Base-by-base conservation (phyloP, 2,329 filamentous ascomycete species). In the Cytospora piceicola region DNA sequence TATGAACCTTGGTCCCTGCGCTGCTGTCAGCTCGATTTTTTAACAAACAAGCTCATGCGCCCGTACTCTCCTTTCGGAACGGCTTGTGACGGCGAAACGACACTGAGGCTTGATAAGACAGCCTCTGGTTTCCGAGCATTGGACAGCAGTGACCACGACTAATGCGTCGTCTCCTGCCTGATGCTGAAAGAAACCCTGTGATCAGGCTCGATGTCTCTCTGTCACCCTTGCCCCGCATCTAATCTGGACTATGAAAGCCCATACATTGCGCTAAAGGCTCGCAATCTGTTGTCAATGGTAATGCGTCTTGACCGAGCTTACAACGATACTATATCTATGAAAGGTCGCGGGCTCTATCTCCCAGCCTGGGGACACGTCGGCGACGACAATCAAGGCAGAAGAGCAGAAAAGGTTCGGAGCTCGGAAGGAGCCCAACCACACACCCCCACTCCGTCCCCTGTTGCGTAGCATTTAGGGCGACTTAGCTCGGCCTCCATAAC, bases 11-110 rank as follows among this genome's bases (percentile, higher is more conserved):
- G 39, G 17, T n/a, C 39, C 39, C n/a, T 42, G 39, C 17, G 17
- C 39, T 42, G 39, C 39, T 42, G 29, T 56, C 52, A 49, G 54
- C 54, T 54, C 52, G 29, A 30, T 34, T 34, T 46, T n/a, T 24
- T n/a, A 20, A 56, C 27, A 22, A 49, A 52, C 60, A 62, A 9
- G 52, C 52, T 62, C 51, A 56, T 62, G 60, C 52, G 46, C 60
- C n/a, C 49, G 53, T 30, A 17, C 22, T 14, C 20, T 42, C 24
- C 46, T 42, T 53, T 30, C 39, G 29, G n/a, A 64, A 32, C 12
- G 52, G 46, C 49, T 64, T 63, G 36, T 39, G 15, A 39, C 5
- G 36, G 36, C 39, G 20, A 42, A 9, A 42, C 17, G 39, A 42
- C 39, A n/a, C 39, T 9, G 39, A n/a, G 39, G 39, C 39, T 42